phyloP scores from a whole-genome alignment of 805 yeast genomes.

The Myxozyma lipomycoides region DNA sequence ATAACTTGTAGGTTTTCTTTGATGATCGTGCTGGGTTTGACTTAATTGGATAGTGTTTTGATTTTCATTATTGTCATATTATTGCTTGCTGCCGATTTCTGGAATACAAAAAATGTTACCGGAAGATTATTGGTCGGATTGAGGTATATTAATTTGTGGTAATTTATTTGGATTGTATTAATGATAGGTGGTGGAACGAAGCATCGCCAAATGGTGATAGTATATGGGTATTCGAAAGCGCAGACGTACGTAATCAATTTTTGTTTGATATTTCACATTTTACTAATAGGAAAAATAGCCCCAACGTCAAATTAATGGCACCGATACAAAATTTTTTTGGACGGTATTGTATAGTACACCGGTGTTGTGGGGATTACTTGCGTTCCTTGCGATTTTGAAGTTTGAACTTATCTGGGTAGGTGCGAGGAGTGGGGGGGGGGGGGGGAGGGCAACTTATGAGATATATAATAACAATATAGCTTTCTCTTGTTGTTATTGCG shows the following conservation, averaged over 20 bases:
- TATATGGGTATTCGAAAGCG: constrained; percentile 84
- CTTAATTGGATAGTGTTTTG: constrained; percentile 44
- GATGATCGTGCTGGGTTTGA: background rate
- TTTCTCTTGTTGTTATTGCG: constrained; percentile 50
- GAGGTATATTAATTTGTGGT: constrained; percentile 27
- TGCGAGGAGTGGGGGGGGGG: too few relatives aligned
- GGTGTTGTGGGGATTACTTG: constrained; percentile 67
- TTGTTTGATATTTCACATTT: background rate
- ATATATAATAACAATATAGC: constrained; percentile 5
- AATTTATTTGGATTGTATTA: background rate
- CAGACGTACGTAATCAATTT: constrained; percentile 46
- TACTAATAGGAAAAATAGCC: constrained; percentile 33
- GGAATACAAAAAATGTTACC: constrained; percentile 87
- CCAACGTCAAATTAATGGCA: constrained; percentile 67
- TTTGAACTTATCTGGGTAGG: constrained; percentile 58
- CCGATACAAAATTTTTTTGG: constrained; percentile 91
- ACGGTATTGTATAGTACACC: constrained; percentile 70
- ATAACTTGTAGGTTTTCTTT: constrained; percentile 43
- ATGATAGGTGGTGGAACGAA: constrained; percentile 90
- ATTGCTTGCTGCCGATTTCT: constrained; percentile 81
- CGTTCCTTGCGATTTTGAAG: constrained; percentile 71
- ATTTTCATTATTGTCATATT: constrained; percentile 76
- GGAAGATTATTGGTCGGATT: constrained; percentile 88
- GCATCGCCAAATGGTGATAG: constrained; percentile 59
- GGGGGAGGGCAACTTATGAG: background rate